Conservation (phyloP, 2,329 filamentous ascomycete species). For the Amylocarpus encephaloides region DNA sequence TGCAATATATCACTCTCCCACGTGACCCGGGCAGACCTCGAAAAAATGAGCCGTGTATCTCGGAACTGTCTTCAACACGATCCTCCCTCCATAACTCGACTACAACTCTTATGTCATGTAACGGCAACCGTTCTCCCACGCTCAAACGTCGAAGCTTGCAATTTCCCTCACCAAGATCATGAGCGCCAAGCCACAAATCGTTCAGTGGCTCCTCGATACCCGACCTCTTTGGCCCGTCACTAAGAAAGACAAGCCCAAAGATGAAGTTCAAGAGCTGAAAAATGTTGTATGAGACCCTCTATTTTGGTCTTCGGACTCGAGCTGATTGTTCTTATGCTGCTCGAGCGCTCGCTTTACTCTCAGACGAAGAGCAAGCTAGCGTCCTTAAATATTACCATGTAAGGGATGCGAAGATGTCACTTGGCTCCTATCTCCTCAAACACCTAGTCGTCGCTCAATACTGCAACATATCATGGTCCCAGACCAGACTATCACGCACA, state of each 20-base stretch:
- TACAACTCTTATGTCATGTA: no score
- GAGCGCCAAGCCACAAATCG: constrained; percentile 31
- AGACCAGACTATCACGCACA: constrained; percentile 51
- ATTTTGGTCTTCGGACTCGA: background rate
- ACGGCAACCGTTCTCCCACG: background rate
- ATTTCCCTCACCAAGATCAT: no score
- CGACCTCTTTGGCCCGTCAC: constrained; percentile 47
- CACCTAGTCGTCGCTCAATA: constrained; percentile 58
- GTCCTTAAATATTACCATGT: constrained; percentile 59
- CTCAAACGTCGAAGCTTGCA: no score
- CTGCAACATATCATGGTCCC: constrained; percentile 53
- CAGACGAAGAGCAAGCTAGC: constrained; percentile 47
- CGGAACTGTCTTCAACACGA: no score
- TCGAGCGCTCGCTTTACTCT: constrained; percentile 47
- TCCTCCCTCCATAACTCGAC: no score
- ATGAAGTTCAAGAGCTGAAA: constrained; percentile 33
- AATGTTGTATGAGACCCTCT: constrained; percentile 20
- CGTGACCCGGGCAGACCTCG: no score
- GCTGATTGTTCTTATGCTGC: constrained; percentile 39
- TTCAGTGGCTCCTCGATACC: constrained; percentile 60
- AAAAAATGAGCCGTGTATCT: no score
- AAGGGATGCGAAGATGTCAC: constrained; percentile 67
- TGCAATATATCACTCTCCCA: no score
- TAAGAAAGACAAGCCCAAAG: constrained; percentile 31
- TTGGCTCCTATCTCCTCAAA: constrained; percentile 69